Evolutionary conservation across 352 stramenopile species (phyloP), one percentile per base, ranked within the genome.

Genomic region (Phytophthora hybrid): DNA sequence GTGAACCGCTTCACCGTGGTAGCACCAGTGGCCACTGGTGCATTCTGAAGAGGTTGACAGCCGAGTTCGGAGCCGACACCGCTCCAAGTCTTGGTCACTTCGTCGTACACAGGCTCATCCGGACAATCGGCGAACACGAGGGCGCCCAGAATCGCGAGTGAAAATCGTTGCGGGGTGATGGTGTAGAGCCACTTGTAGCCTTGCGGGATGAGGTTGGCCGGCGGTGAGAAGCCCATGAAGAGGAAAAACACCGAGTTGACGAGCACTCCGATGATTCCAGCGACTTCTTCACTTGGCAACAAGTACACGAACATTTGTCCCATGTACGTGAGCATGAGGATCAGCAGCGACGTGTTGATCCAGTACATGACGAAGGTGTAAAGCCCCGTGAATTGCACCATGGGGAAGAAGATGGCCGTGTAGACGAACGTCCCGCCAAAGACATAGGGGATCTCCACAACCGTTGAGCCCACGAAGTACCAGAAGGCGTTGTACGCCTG

Each of bases 361-460:
- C 73, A 85, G 65, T 79, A 86, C 59, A 81, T 69, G 37, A 82
- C n/a, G 39, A 73, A 73, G 21, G 39, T 65, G 32, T 63, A 71
- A 41, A 82, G 73, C 21, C 75, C 76, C 19, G 75, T 79, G 65
- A 87, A 84, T 23, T 79, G 74, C 4, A 84, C 77, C 63, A 83
- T 51, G 3, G 58, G 95, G 76, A 73, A 85, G 77, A 76, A 78
- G 39, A 74, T 84, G 47, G 44, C 76, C n/a, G 59, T 80, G 52
- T 52, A 76, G 16, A 73, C 53, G 19, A 84, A 29, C 3, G 56
- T 87, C 7, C 90, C 68, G 49, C 85, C 69, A 19, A 94, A 66
- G 23, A 97, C 80, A 71, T 97, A 97, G 13, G 88, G 85, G 3
- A 83, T 92, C 78, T 98, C 93, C 57, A 97, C 90, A 9, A 98